Base-by-base conservation (phyloP, 2,329 filamentous ascomycete genomes). In the Fusarium sulawesiense region DNA sequence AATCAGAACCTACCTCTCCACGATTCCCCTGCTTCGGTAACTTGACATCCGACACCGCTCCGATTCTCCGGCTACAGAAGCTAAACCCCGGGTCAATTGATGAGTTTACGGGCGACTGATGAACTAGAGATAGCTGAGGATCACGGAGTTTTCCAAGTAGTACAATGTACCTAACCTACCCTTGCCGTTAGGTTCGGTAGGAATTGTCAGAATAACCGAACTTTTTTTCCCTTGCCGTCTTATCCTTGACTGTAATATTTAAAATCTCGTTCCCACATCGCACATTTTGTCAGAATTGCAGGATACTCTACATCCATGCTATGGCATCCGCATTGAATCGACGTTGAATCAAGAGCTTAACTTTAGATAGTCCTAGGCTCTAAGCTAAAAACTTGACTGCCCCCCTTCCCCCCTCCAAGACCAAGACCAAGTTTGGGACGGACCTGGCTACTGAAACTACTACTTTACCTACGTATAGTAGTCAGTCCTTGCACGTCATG, bases 401-500 rank as follows among this genome's bases (percentile, higher is more conserved):
- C 32, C 23, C 14, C 30, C 44, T 21, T 30, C 30, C 37, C 57
- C 59, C 27, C 32, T 56, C 42, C 12, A 56, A 44, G 30, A 37
- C 18, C 34, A 37, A 37, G 34, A 49, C 30, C 12, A 56, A 50
- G 37, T 47, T 46, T 63, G 41, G 49, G 27, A 53, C 51, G 42
- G 45, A 56, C 45, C 45, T 48, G 40, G 40, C 23, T 45, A 34
- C 18, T 42, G 40, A 59, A 59, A 59, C 40, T 40, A 21, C 34
- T 37, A 37, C 34, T 37, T n/a, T 37, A 29, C 29, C 11, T 13
- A 37, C 34, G 18, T 37, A 12, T 37, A 37, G 18, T 37, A n/a
- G 34, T n/a, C 34, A 34, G 37, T 41, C 62, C 29, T 37, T 45
- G n/a, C 44, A 59, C 63, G 60, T 51, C 60, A 76, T 77, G 73